phyloP scores from a whole-genome alignment of 305 asterid genomes.

The Fraxinus platypoda region DNA sequence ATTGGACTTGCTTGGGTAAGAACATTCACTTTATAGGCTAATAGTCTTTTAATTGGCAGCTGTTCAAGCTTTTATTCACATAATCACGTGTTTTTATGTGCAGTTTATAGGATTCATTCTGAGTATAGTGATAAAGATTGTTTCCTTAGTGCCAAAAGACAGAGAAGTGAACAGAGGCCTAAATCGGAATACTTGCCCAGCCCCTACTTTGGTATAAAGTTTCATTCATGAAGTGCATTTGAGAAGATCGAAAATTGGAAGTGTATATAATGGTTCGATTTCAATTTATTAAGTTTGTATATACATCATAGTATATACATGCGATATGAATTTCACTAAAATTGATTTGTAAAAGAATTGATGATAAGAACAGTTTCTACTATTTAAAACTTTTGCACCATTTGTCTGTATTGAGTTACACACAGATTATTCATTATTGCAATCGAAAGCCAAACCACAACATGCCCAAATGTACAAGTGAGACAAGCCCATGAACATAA shows the following conservation, averaged over 20 bases:
- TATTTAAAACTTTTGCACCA: neutral
- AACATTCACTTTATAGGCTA: neutral
- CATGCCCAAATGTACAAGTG: neutral
- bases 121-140: slow-evolving; percentile 39
- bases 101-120: slow-evolving; percentile 48
- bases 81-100: slow-evolving; percentile 10
- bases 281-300: neutral
- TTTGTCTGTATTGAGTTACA: neutral
- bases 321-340: neutral
- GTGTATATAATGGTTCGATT: neutral
- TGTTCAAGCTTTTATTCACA: neutral
- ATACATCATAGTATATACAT: neutral
- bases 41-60: neutral
- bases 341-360: neutral
- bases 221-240: neutral
- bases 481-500: neutral
- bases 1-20: slow-evolving; percentile 60
- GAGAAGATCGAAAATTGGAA: neutral
- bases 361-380: neutral
- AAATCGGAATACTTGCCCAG: neutral
- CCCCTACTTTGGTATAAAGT: slow-evolving; percentile 1
- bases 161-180: slow-evolving; percentile 6
- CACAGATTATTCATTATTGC: neutral
- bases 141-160: slow-evolving; percentile 28
- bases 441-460: neutral